phyloP scores from a whole-genome alignment of 2,329 filamentous ascomycete genomes.

The Leptographium flavum region DNA sequence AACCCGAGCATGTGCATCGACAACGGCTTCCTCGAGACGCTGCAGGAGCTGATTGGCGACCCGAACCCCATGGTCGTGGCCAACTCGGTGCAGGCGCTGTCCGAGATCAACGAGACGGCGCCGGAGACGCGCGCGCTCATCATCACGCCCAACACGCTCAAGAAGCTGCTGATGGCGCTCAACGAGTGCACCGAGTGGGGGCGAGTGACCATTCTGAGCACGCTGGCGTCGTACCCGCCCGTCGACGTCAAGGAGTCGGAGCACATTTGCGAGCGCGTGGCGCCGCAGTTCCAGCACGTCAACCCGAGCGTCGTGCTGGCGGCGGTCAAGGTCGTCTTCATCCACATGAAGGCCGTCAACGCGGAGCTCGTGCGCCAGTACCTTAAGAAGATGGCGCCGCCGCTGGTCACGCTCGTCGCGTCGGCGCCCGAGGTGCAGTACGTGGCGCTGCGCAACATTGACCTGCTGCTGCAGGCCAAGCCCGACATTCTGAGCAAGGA shows the following conservation, averaged over 20 bases:
- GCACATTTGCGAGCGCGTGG: constrained; percentile 92
- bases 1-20: constrained; percentile 88
- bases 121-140: constrained; percentile 81
- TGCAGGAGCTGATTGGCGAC: constrained; percentile 94
- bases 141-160: constrained; percentile 69
- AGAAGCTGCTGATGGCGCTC: constrained; percentile 90
- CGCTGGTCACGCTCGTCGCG: constrained; percentile 86
- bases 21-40: constrained; percentile 84
- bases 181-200: constrained; percentile 99
- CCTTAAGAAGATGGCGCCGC: constrained; percentile 96
- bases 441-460: constrained; percentile 90
- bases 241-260: constrained; percentile 89
- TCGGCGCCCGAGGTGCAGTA: constrained; percentile 97
- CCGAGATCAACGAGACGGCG: constrained; percentile 79
- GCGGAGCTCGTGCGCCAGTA: constrained; percentile 71
- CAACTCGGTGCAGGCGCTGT: constrained; percentile 86
- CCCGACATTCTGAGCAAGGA: constrained; percentile 96
- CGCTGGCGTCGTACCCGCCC: constrained; percentile 75
- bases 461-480: constrained; percentile 87
- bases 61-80: constrained; percentile 98
- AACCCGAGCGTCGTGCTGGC: constrained; percentile 93
- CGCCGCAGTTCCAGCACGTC: constrained; percentile 95
- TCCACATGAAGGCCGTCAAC: constrained; percentile 81
- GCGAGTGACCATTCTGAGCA: constrained; percentile 80
- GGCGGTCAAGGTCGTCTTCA: constrained; percentile 95